Conservation (phyloP, 106 monocot species). For the Platanthera guangdongensis region DNA sequence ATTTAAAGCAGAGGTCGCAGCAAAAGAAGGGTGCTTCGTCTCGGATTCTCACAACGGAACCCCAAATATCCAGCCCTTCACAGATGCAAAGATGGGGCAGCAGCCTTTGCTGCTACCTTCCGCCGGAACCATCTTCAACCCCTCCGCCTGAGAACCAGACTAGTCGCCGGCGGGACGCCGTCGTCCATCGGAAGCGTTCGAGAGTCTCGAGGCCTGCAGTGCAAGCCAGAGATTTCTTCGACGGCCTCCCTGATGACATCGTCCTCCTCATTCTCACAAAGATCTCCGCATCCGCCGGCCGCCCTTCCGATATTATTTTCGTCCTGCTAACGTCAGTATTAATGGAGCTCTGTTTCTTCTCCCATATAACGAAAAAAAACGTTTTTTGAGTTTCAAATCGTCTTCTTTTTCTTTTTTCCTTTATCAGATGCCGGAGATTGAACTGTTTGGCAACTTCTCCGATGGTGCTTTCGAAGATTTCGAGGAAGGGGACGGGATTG, state of each 20-base stretch:
- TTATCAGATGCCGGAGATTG: slow-evolving; percentile 35
- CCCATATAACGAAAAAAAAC: too few relatives aligned
- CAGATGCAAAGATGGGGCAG: too few relatives aligned
- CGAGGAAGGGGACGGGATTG: slow-evolving; percentile 17
- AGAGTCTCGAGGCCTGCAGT: too few relatives aligned
- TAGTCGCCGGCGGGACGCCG: neutral
- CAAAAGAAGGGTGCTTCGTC: too few relatives aligned
- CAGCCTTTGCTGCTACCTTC: too few relatives aligned
- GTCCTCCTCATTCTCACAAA: neutral
- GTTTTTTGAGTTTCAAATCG: too few relatives aligned
- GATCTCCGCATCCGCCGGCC: neutral
- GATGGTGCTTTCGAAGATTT: slow-evolving; percentile 24
- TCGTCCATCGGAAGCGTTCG: neutral
- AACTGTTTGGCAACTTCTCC: slow-evolving; percentile 21
- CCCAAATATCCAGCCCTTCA: too few relatives aligned
- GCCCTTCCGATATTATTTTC: slow-evolving; percentile 1
- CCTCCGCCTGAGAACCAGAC: neutral
- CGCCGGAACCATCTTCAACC: too few relatives aligned
- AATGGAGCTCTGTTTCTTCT: neutral
- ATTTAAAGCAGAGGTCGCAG: too few relatives aligned
- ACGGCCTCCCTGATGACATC: slow-evolving; percentile 1
- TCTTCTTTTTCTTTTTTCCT: neutral
- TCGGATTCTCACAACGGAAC: too few relatives aligned
- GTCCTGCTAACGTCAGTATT: neutral
- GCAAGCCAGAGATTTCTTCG: neutral